Evolutionary conservation across 2,329 filamentous ascomycete species (phyloP).

Genomic region (Metarhizium rileyi): DNA sequence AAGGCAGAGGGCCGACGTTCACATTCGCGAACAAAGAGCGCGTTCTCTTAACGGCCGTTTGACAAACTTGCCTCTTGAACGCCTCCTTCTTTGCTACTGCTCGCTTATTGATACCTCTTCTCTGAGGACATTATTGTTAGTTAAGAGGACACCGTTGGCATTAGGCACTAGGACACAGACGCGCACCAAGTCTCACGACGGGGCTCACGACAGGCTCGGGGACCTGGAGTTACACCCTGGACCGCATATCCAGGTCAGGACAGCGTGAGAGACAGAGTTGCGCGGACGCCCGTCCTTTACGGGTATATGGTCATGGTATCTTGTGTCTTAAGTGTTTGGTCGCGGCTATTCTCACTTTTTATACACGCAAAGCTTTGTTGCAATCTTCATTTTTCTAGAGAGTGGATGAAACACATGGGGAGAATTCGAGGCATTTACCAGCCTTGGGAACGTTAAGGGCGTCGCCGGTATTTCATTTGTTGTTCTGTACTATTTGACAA

Average conservation of each 20-base stretch:
- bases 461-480: conserved; percentile 4
- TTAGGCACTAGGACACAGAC: conserved; percentile 2
- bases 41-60: conserved; percentile 21
- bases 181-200: conserved; percentile 1
- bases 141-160: neutral
- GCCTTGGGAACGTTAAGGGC: neutral
- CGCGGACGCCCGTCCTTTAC: too few species aligned
- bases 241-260: too few species aligned
- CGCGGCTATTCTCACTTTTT: neutral
- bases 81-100: neutral
- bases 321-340: conserved; percentile 1
- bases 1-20: conserved; percentile 42
- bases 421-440: neutral
- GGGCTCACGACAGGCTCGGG: conserved; percentile 1
- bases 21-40: conserved; percentile 50
- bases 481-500: neutral
- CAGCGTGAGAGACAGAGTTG: too few species aligned
- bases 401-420: neutral
- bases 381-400: neutral
- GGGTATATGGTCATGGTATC: neutral
- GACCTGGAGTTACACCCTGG: conserved; percentile 5
- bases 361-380: neutral
- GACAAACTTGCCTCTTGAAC: neutral
- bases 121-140: neutral
- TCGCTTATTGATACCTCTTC: neutral